Evolutionary conservation across 1,139 yeast genomes (phyloP).

Genomic region (Meyerozyma athensensis): DNA sequence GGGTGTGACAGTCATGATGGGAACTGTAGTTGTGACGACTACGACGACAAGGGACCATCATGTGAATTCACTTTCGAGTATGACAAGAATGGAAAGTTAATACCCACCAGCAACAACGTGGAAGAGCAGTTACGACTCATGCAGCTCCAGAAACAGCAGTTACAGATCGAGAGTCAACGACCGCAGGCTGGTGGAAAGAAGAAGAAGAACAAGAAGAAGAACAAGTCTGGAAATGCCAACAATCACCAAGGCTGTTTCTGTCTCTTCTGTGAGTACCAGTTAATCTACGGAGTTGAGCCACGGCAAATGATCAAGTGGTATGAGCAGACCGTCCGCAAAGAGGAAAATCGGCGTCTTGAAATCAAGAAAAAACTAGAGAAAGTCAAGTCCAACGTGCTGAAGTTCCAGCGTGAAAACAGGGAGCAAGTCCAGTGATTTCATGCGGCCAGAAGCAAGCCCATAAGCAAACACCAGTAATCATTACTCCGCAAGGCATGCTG

Average conservation of each 20-base stretch:
- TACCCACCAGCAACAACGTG: constrained; percentile 38
- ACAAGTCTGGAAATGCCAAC: constrained; percentile 11
- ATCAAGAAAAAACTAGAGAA: constrained; percentile 32
- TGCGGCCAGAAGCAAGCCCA: no score
- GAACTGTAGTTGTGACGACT: constrained; percentile 12
- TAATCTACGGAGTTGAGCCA: constrained; percentile 51
- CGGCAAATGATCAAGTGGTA: constrained; percentile 45
- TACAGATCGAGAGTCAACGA: background rate
- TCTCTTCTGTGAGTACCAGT: constrained; percentile 58
- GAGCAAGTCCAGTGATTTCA: background rate
- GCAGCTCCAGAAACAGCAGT: constrained; percentile 14
- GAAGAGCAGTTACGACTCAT: constrained; percentile 35
- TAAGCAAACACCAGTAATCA: no score
- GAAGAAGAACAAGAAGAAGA: constrained; percentile 10
- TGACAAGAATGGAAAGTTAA: constrained; percentile 33
- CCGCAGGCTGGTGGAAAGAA: constrained; percentile 4
- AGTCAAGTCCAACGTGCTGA: constrained; percentile 34
- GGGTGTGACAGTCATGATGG: constrained; percentile 20
- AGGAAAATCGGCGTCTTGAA: constrained; percentile 30
- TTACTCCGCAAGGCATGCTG: no score
- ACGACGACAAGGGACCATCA: constrained; percentile 29
- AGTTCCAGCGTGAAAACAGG: constrained; percentile 21
- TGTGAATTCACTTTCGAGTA: constrained; percentile 33
- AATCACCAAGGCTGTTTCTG: constrained; percentile 32
- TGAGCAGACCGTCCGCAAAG: constrained; percentile 30